A percentile compares a stretch with the other conserved stretches of the same genome.
These are phyloP conservation scores for Curvularia hawaiiensis DNA, from an alignment of 2,329 filamentous ascomycete species.

Conservation along the genomic window DNA sequence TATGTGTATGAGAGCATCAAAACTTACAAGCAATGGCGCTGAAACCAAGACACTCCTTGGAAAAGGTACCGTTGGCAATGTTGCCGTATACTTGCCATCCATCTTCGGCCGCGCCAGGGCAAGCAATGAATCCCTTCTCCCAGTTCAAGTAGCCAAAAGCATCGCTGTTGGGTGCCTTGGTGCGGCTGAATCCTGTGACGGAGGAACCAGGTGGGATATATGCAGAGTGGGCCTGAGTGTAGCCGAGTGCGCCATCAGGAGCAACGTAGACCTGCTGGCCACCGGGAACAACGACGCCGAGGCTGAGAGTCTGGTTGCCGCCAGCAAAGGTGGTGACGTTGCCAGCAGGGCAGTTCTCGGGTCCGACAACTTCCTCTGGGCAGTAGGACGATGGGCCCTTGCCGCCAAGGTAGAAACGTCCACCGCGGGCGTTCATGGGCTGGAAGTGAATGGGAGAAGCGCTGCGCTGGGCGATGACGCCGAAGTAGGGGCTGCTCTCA, in stretches of 20 bases:
- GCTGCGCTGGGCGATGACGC: constrained; percentile 52
- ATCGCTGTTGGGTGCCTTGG: constrained; percentile 20
- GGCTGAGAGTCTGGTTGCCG: constrained; percentile 33
- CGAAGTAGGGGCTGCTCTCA: constrained; percentile 42
- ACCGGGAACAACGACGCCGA: constrained; percentile 63
- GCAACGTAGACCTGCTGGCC: constrained; percentile 66
- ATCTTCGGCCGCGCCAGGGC: constrained; percentile 30
- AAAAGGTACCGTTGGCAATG: constrained; percentile 25
- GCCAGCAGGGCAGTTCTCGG: constrained; percentile 53
- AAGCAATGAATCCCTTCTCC: constrained; percentile 42
- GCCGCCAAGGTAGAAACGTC: constrained; percentile 58
- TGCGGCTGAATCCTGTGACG: constrained; percentile 55
- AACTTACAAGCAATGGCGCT: constrained; percentile 40
- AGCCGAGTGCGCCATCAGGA: constrained; percentile 60
- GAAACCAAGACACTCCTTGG: constrained; percentile 43
- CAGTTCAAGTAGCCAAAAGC: constrained; percentile 37
- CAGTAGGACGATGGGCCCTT: constrained; percentile 55
- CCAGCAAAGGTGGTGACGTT: constrained; percentile 54
- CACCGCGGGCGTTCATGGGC: constrained; percentile 54
- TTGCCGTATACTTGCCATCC: constrained; percentile 45
- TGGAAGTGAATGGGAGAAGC: constrained; percentile 57
- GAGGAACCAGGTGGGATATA: constrained; percentile 58
- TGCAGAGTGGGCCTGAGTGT: constrained; percentile 61
- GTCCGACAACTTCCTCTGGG: constrained; percentile 45
- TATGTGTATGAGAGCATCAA: background rate